Conservation (phyloP, 2,329 filamentous ascomycete species). For the Proliferodiscus dingleyae region DNA sequence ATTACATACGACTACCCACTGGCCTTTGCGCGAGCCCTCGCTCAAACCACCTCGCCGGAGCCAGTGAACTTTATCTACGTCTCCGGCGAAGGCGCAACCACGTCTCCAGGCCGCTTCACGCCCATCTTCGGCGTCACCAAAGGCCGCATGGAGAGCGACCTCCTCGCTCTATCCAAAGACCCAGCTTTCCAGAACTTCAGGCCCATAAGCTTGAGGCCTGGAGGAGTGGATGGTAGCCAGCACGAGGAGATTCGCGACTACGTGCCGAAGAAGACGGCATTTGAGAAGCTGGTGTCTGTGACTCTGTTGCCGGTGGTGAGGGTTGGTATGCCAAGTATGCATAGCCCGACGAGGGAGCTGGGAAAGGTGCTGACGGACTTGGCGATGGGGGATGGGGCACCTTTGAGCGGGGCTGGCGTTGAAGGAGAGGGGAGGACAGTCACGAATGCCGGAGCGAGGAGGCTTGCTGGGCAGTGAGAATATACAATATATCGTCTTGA, state of each 20-base stretch:
- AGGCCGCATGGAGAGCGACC: conserved; percentile 56
- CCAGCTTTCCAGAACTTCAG: conserved; percentile 42
- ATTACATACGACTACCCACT: conserved; percentile 66
- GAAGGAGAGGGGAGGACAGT: conserved; percentile 33
- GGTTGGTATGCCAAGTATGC: conserved; percentile 28
- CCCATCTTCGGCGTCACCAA: conserved; percentile 59
- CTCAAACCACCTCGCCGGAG: conserved; percentile 37
- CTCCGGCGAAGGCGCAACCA: conserved; percentile 53
- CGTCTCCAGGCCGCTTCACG: conserved; percentile 50
- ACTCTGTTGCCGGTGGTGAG: conserved; percentile 24
- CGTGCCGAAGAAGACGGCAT: conserved; percentile 26
- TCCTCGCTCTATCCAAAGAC: conserved; percentile 47
- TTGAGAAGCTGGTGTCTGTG: conserved; percentile 19
- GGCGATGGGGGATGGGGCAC: conserved; percentile 42
- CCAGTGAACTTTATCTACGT: conserved; percentile 69
- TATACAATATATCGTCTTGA: too few species aligned
- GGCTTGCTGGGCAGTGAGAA: too few species aligned
- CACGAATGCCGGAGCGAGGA: too few species aligned
- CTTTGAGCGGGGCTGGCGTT: conserved; percentile 35
- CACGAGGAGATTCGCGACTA: conserved; percentile 38
- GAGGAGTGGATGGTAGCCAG: conserved; percentile 47
- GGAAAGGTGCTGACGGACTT: conserved; percentile 44
- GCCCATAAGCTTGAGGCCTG: conserved; percentile 55
- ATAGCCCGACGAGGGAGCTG: conserved; percentile 43
- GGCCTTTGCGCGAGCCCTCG: conserved; percentile 57